A percentile compares a stretch with the other conserved stretches of the same genome.
Evolutionary conservation across 805 yeast species (phyloP).

Genomic region (Starmerella sirachaensis): DNA sequence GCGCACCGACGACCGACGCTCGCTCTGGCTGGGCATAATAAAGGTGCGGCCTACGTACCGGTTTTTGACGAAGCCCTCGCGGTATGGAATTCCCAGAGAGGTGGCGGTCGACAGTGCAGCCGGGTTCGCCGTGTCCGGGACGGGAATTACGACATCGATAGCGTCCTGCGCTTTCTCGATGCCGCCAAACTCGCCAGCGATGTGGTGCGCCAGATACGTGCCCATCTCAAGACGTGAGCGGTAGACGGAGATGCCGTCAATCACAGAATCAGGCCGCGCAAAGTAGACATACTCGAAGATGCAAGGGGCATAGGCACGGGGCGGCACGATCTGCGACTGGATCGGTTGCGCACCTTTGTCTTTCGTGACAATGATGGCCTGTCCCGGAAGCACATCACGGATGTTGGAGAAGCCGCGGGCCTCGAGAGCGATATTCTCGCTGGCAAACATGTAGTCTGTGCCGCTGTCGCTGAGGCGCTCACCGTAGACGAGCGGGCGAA

Average conservation of each 20-base stretch:
- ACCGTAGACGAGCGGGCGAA: slow-evolving; percentile 81
- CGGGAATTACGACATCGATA: slow-evolving; percentile 93
- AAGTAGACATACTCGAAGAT: slow-evolving; percentile 95
- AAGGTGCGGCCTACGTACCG: slow-evolving; percentile 96
- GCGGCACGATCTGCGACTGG: slow-evolving; percentile 73
- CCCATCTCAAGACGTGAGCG: slow-evolving; percentile 93
- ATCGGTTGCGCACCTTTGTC: slow-evolving; percentile 53
- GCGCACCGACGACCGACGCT: slow-evolving; percentile 85
- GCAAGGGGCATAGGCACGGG: slow-evolving; percentile 78
- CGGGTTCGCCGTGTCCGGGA: slow-evolving; percentile 96
- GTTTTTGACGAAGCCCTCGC: slow-evolving; percentile 96
- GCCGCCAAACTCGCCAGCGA: slow-evolving; percentile 36
- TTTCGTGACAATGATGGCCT: slow-evolving; percentile 88
- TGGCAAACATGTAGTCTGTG: slow-evolving; percentile 81
- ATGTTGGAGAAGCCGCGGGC: slow-evolving; percentile 76
- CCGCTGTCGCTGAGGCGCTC: slow-evolving; percentile 65
- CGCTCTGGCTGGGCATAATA: slow-evolving; percentile 95
- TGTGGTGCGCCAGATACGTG: slow-evolving; percentile 65
- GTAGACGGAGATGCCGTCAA: slow-evolving; percentile 95
- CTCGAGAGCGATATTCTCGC: slow-evolving; percentile 86
- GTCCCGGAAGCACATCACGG: slow-evolving; percentile 85
- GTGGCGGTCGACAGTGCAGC: slow-evolving; percentile 89
- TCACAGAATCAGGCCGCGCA: slow-evolving; percentile 92
- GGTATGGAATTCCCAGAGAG: slow-evolving; percentile 63
- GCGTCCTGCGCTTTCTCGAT: slow-evolving; percentile 38